Conservation (phyloP, 495 filamentous ascomycete genomes). For the Xylaria acuta region DNA sequence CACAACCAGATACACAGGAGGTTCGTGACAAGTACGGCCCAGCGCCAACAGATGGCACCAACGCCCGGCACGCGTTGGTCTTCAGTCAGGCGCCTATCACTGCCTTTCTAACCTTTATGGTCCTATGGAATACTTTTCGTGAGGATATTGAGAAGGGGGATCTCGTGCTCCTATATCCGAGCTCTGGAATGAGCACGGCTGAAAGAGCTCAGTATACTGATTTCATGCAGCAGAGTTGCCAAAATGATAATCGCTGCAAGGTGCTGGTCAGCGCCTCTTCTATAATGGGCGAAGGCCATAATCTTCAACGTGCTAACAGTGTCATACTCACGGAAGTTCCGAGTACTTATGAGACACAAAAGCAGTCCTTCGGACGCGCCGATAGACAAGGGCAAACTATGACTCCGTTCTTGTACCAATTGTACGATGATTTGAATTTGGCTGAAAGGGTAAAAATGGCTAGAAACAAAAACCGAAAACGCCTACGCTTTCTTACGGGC, state of each 20-base stretch:
- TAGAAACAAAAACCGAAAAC: neutral
- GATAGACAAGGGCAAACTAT: neutral
- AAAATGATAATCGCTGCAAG: neutral
- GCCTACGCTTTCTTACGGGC: neutral
- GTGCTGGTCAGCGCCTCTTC: neutral
- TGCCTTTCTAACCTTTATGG: neutral
- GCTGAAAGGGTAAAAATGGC: neutral
- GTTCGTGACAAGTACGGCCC: neutral
- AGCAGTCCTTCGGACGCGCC: neutral
- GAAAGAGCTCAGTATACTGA: neutral
- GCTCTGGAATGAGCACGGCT: neutral
- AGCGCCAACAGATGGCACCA: neutral
- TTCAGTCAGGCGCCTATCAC: neutral
- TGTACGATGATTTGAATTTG: neutral
- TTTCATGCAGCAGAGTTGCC: neutral
- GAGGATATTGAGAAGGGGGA: neutral
- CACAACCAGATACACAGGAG: neutral
- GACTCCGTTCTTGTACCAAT: neutral
- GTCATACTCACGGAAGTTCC: neutral
- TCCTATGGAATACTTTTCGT: neutral
- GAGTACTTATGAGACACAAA: neutral
- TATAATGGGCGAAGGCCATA: neutral
- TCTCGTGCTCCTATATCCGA: neutral
- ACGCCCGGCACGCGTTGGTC: neutral
- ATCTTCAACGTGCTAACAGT: slow-evolving; percentile 2